Base-by-base conservation (phyloP, 495 filamentous ascomycete genomes). In the Hypoxylon crocopeplum region DNA sequence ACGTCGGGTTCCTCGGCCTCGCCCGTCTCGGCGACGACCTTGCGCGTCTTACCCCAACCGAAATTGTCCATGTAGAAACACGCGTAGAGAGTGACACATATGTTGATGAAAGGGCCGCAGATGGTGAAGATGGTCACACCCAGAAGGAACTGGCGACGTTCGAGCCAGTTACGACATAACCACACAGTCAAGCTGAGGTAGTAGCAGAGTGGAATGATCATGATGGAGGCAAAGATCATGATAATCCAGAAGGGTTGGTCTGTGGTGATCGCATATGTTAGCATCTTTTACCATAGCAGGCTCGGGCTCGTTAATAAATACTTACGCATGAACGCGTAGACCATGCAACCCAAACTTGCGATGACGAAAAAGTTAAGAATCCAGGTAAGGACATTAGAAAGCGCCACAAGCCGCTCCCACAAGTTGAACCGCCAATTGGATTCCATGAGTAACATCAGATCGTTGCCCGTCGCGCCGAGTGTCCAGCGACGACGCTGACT, bases 41-140 rank as follows among this genome's bases (percentile, higher is more conserved):
- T 67, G 5, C 67, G 64, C n/a, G 69, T 72, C 55, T 72, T 72
- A 7, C 69, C 69, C 69, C 69, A 72, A 27, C 57, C 58, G 59
- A 72, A 72, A 22, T 66, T 57, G 49, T 72, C 69, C 52, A 65
- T 55, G 33, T 66, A 61, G 8, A 59, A 10, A 27, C 63, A 57
- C 0, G 69, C 57, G 30, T 68, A 72, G 1, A 68, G 1, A 11
- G 68, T 63, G 2, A 72, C 65, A 20, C 62, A 36, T 11, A 72
- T 66, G 30, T 72, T 72, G 47, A 71, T 52, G 25, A 71, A 69
- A 2, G 67, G 62, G 4, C 63, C 63, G 27, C 46, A 32, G 13
- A 51, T 54, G 15, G 62, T 42, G 34, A 63, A 65, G 7, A 70
- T 53, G 37, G 16, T 16, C 15, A 60, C 33, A 6, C 68, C 68